These are phyloP conservation scores for Gyrodon lividus DNA, from an alignment of 768 basidiomycete species.

Conservation along the genomic window DNA sequence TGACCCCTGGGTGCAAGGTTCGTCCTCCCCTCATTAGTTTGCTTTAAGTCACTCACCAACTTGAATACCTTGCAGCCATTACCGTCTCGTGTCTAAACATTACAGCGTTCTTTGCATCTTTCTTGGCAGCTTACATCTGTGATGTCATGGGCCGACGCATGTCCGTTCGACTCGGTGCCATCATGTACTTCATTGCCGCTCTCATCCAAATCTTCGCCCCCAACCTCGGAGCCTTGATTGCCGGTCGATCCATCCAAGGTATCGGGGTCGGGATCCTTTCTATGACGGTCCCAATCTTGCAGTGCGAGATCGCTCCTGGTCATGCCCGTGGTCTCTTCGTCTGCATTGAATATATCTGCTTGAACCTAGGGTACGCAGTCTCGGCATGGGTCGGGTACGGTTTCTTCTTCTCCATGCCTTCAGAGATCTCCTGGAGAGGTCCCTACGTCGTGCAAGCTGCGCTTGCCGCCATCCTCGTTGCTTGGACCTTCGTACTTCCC, in stretches of 20 bases:
- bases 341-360: constrained; percentile 51
- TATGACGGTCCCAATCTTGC: constrained; percentile 50
- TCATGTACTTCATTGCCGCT: constrained; percentile 48
- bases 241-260: constrained; percentile 47
- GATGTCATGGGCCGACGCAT: constrained; percentile 50
- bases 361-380: constrained; percentile 49
- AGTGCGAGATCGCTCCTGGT: constrained; percentile 48
- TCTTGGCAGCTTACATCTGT: constrained; percentile 47
- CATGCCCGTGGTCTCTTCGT: constrained; percentile 52
- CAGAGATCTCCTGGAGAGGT: constrained; percentile 54
- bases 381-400: constrained; percentile 50
- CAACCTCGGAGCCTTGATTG: constrained; percentile 38
- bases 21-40: not conserved
- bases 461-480: constrained; percentile 45
- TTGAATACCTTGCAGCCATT: constrained; percentile 40
- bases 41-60: not conserved
- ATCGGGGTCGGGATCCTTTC: constrained; percentile 51
- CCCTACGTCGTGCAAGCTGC: constrained; percentile 54
- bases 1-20: constrained; percentile 46
- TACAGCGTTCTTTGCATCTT: constrained; percentile 47
- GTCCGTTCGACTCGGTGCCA: constrained; percentile 49
- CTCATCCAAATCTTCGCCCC: constrained; percentile 51
- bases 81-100: constrained; percentile 50
- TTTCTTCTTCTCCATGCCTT: constrained; percentile 47
- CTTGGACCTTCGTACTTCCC: constrained; percentile 48